These are phyloP conservation scores for Tolypocladium capitatum DNA, from an alignment of 2,329 filamentous ascomycete species.

Conservation along the genomic window DNA sequence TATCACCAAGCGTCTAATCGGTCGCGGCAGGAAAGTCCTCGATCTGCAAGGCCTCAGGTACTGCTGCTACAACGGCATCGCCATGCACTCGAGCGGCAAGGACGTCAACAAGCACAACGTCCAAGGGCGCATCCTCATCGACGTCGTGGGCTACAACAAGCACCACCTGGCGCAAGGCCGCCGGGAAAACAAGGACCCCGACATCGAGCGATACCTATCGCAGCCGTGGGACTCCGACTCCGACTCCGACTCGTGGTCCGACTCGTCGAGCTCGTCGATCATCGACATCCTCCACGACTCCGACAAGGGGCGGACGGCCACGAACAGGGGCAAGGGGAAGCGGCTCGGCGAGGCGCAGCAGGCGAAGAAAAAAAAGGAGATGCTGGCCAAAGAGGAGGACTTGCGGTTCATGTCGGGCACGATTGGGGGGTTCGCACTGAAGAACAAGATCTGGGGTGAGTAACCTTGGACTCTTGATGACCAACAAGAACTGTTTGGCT, in stretches of 20 bases:
- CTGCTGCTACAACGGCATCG: constrained; percentile 27
- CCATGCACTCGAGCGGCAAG: constrained; percentile 10
- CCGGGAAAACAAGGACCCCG: constrained; percentile 20
- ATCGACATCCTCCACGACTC: neutral
- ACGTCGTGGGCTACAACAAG: constrained; percentile 28
- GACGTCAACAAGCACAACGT: constrained; percentile 21
- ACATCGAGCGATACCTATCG: constrained; percentile 10
- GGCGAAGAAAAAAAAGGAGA: constrained; percentile 22
- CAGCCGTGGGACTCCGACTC: neutral
- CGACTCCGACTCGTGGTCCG: neutral
- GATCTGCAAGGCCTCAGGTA: constrained; percentile 28
- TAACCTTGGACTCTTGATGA: neutral
- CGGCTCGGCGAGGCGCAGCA: constrained; percentile 21
- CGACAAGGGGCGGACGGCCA: constrained; percentile 1
- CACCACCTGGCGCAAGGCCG: constrained; percentile 22
- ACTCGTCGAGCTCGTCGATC: neutral
- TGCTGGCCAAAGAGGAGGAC: constrained; percentile 23
- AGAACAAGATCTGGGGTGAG: constrained; percentile 32
- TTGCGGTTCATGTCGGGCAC: constrained; percentile 28
- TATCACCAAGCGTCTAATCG: constrained; percentile 15
- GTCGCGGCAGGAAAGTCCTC: constrained; percentile 25
- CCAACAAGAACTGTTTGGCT: neutral
- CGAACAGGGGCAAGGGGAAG: constrained; percentile 6
- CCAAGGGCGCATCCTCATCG: constrained; percentile 25
- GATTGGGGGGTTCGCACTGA: constrained; percentile 30